Conservation (phyloP, 2,329 filamentous ascomycete genomes). For the Fusarium oxysporum region DNA sequence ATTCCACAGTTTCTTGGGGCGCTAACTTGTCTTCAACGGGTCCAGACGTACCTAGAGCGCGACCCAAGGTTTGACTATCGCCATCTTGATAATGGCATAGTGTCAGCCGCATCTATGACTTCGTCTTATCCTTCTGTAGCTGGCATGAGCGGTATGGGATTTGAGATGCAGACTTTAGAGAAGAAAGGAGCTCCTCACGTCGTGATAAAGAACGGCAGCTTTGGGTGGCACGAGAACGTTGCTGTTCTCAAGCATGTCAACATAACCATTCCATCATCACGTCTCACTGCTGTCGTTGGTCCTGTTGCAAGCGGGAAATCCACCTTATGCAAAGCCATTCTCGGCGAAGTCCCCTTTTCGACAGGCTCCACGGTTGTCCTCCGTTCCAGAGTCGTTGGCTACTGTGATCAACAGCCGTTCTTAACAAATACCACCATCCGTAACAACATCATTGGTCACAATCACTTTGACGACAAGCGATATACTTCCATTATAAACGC, state of each 20-base stretch:
- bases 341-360: slow-evolving; percentile 42
- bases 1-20: neutral
- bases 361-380: slow-evolving; percentile 26
- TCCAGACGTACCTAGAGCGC: neutral
- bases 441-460: slow-evolving; percentile 53
- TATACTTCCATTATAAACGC: slow-evolving; percentile 51
- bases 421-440: slow-evolving; percentile 51
- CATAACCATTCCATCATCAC: slow-evolving; percentile 9
- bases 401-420: slow-evolving; percentile 49
- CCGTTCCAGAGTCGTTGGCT: slow-evolving; percentile 38
- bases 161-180: neutral
- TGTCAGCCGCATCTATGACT: fast-evolving
- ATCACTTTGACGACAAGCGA: slow-evolving; percentile 43
- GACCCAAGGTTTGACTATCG: neutral
- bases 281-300: slow-evolving; percentile 51
- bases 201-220: slow-evolving; percentile 24
- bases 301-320: slow-evolving; percentile 53
- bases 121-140: neutral
- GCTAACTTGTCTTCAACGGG: neutral
- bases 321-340: slow-evolving; percentile 52
- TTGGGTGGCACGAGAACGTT: slow-evolving; percentile 37
- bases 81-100: fast-evolving
- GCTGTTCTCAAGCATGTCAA: slow-evolving; percentile 29
- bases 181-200: neutral
- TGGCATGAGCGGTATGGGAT: fast-evolving